Conservation (phyloP, 2,329 filamentous ascomycete species). For the Scortechinia acanthostroma region DNA sequence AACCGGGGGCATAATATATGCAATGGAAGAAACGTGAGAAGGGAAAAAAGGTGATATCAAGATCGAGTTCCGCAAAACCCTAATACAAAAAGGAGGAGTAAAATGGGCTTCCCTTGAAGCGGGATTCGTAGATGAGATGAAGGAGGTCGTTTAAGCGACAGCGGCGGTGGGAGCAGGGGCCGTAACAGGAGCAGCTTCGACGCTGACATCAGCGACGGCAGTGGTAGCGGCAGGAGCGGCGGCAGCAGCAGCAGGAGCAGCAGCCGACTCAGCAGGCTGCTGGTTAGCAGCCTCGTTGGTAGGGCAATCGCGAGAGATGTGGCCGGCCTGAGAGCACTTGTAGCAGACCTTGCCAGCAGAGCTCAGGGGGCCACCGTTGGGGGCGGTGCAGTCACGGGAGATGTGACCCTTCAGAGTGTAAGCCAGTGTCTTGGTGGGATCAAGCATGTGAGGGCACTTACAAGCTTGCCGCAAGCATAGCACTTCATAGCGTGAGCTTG, state of each 20-base stretch:
- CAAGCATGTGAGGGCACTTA: too few species aligned
- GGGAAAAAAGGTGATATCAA: constrained; percentile 10
- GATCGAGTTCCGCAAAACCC: too few species aligned
- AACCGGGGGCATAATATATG: constrained; percentile 24
- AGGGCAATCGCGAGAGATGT: constrained; percentile 92
- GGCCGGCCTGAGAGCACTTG: constrained; percentile 88
- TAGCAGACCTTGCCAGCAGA: constrained; percentile 98
- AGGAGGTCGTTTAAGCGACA: constrained; percentile 24
- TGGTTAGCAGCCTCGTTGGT: constrained; percentile 50
- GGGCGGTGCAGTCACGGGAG: constrained; percentile 80
- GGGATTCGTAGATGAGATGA: background rate
- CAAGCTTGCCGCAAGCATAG: constrained; percentile 69
- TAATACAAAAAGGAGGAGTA: background rate
- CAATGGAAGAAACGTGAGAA: constrained; percentile 14
- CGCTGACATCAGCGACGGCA: constrained; percentile 6
- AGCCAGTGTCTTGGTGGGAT: too few species aligned
- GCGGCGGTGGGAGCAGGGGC: constrained; percentile 30
- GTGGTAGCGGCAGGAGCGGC: constrained; percentile 12
- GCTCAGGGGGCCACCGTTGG: constrained; percentile 91
- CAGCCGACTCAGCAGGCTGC: constrained; percentile 19
- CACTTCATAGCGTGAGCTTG: constrained; percentile 73
- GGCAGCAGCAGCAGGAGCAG: constrained; percentile 27
- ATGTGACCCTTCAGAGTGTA: constrained; percentile 22
- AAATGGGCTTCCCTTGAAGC: background rate
- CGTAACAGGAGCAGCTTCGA: constrained; percentile 11